Percentiles rank a stretch among this genome's conserved stretches.
These are phyloP conservation scores for Carex cristatella DNA, from an alignment of 176 grass and related monocot genomes.

Conservation along the genomic window DNA sequence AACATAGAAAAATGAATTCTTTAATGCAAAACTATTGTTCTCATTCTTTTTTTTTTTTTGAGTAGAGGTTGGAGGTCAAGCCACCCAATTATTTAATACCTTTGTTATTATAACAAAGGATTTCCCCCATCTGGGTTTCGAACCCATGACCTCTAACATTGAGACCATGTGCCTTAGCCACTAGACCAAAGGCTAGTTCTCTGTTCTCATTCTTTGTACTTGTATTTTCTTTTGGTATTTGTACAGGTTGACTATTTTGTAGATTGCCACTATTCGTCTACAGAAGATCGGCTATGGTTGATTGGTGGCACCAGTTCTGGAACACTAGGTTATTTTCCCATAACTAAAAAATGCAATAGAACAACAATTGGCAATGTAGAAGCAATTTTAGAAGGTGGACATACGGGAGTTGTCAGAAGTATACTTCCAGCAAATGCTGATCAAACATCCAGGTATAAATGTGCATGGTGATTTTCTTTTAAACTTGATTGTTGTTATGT, in stretches of 20 bases:
- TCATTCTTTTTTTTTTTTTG: not conserved
- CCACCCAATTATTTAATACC: no score
- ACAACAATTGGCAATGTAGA: slow-evolving; percentile 40
- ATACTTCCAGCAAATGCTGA: slow-evolving; percentile 37
- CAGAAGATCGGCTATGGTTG: slow-evolving; percentile 63
- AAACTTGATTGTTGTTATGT: not conserved
- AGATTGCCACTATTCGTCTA: slow-evolving; percentile 72
- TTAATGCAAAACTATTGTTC: not conserved
- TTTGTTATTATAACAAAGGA: no score
- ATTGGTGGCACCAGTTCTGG: slow-evolving; percentile 63
- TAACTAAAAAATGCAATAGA: slow-evolving; percentile 22
- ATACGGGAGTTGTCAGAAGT: slow-evolving; percentile 63
- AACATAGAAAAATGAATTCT: not conserved
- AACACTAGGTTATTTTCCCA: slow-evolving; percentile 74
- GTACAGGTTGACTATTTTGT: slow-evolving; percentile 89
- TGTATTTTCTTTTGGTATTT: not conserved
- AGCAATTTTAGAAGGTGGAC: slow-evolving; percentile 79
- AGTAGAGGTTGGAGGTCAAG: no score
- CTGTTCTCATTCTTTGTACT: not conserved
- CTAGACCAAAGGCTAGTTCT: not conserved
- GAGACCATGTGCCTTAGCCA: no score
- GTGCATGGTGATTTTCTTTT: not conserved
- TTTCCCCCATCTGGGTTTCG: no score
- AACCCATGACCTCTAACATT: no score
- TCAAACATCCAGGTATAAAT: slow-evolving; percentile 12